Evolutionary conservation across 495 filamentous ascomycete genomes (phyloP).

Genomic region (Polyplosphaeria fusca): DNA sequence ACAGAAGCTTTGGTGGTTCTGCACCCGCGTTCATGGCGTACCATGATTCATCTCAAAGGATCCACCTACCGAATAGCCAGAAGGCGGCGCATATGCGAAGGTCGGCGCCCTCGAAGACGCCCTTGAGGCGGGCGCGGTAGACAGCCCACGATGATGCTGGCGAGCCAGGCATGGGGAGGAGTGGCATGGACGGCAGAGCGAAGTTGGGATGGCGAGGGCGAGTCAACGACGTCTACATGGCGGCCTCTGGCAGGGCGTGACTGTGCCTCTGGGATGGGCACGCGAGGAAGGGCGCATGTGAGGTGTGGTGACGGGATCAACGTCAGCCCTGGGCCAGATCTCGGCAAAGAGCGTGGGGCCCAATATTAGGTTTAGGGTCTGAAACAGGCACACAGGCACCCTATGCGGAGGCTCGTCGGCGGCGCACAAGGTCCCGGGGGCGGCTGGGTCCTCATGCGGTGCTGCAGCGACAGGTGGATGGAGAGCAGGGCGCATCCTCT

Average conservation of each 20-base stretch:
- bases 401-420: background rate
- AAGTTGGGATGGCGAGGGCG: background rate
- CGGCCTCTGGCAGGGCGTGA: too few species aligned
- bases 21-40: too few species aligned
- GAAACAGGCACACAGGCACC: background rate
- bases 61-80: constrained; percentile 86
- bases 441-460: too few species aligned
- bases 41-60: too few species aligned
- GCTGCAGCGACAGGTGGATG: background rate
- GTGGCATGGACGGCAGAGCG: constrained; percentile 8
- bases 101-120: constrained; percentile 65
- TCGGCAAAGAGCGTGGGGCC: constrained; percentile 8
- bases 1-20: too few species aligned
- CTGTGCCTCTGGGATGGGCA: too few species aligned
- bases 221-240: too few species aligned
- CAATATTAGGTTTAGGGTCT: background rate
- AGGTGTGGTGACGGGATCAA: background rate
- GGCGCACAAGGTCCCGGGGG: background rate
- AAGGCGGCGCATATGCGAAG: constrained; percentile 75
- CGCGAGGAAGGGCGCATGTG: too few species aligned
- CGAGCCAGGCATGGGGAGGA: constrained; percentile 69
- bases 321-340: background rate
- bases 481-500: background rate
- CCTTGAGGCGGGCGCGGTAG: constrained; percentile 62
- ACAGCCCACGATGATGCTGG: constrained; percentile 71